Evolutionary conservation across 1,284 basidiomycete genomes (phyloP).

Genomic region (Porphyrellus sp.): DNA sequence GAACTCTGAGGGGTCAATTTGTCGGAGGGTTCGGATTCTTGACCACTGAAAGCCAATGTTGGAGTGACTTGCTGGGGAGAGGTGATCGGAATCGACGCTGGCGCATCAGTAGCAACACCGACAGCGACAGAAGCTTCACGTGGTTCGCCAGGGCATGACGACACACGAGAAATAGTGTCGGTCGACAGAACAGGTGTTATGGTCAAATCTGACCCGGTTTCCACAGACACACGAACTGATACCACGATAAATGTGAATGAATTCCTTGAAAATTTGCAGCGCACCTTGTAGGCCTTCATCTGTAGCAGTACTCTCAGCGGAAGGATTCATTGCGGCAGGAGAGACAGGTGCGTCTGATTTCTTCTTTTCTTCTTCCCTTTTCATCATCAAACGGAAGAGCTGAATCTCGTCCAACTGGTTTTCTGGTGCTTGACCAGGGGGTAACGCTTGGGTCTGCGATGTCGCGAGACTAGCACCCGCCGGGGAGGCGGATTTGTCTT

Average conservation of each 20-base stretch:
- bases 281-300: slow-evolving; percentile 24
- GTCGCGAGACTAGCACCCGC: slow-evolving; percentile 7
- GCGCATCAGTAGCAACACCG: slow-evolving; percentile 1
- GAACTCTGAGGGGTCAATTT: slow-evolving; percentile 35
- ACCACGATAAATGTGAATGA: slow-evolving; percentile 13
- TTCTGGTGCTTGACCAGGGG: slow-evolving; percentile 26
- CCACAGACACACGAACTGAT: slow-evolving; percentile 16
- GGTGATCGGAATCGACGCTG: slow-evolving; percentile 4
- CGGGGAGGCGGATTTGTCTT: slow-evolving; percentile 44
- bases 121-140: slow-evolving; percentile 1
- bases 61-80: slow-evolving; percentile 18
- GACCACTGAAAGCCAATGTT: slow-evolving; percentile 2
- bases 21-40: slow-evolving; percentile 32
- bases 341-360: slow-evolving; percentile 36
- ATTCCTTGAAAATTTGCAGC: slow-evolving; percentile 4
- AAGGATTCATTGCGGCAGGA: background rate
- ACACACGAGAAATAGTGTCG: slow-evolving; percentile 9
- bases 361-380: slow-evolving; percentile 73
- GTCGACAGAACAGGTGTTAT: slow-evolving; percentile 6
- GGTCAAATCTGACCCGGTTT: slow-evolving; percentile 8
- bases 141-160: slow-evolving; percentile 15
- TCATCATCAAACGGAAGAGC: slow-evolving; percentile 83
- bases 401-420: slow-evolving; percentile 77
- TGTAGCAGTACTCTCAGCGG: slow-evolving; percentile 10
- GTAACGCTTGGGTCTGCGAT: slow-evolving; percentile 33